These are phyloP conservation scores for Penicillium sp. DNA, from an alignment of 2,329 filamentous ascomycete species.

Conservation along the genomic window DNA sequence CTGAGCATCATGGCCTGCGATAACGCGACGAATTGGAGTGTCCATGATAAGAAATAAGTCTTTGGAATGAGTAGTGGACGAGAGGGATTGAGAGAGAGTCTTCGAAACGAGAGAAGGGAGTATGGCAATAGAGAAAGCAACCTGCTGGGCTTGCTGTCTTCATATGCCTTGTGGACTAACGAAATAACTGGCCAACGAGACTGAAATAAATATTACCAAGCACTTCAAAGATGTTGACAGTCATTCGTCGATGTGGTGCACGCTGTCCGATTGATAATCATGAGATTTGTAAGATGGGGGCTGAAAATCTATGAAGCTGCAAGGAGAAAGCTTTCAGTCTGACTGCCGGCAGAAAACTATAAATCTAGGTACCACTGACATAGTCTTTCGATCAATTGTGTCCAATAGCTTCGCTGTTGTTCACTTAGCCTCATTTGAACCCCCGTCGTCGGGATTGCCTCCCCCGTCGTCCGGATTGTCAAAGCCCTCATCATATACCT, in stretches of 20 bases:
- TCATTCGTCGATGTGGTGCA: neutral
- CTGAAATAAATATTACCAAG: neutral
- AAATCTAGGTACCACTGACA: neutral
- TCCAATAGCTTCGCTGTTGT: neutral
- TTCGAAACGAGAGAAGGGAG: neutral
- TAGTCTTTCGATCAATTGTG: neutral
- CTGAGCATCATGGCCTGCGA: conserved; percentile 23
- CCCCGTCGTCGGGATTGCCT: neutral
- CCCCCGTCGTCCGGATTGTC: conserved; percentile 10
- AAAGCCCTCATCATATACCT: conserved; percentile 31
- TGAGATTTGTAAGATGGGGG: conserved; percentile 11
- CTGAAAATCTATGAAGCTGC: neutral
- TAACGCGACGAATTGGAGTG: conserved; percentile 22
- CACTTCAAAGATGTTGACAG: neutral
- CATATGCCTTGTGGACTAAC: neutral
- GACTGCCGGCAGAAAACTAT: too few species aligned
- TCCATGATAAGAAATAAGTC: conserved; percentile 5
- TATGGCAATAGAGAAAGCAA: neutral
- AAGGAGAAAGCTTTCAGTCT: neutral
- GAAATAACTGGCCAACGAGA: neutral
- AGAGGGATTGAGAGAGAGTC: neutral
- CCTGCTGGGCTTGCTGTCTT: neutral
- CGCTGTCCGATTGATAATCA: conserved; percentile 7
- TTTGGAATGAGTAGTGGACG: neutral
- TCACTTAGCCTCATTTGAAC: neutral